Base-by-base conservation (phyloP, 2,329 filamentous ascomycete genomes). In the Huntiella abstrusa region DNA sequence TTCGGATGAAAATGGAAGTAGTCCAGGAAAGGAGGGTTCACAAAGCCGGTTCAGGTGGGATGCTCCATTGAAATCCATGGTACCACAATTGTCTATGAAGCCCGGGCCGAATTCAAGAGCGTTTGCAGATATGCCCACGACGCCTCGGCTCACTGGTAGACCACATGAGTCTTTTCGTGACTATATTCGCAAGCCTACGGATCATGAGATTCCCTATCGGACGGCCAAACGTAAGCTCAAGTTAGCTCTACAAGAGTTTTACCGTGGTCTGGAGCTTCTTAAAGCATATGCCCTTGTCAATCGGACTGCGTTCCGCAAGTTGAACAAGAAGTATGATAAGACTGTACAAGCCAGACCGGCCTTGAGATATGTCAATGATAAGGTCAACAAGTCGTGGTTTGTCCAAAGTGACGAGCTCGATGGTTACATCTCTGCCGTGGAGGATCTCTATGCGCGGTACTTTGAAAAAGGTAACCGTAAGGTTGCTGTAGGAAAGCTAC, bases 251-350 rank as follows among this genome's bases (percentile, higher is more conserved):
- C 83, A 93, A 55, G 91, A 96, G 59, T 94, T 86, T 59, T 96
- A 98, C 59, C 80, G 88, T 15, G 81, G 83, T 1, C 69, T 98
- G 11, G 91, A 98, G 58, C 66, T 96, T 40, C 70, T 98, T 49
- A 96, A 95, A 63, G 83, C 84, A 0, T 98, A 93, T 55, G 80
- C 86, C 1, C 65, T 93, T 16, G 68, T 95, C 11, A 98, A 98
- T 59, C 75, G 85, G 42, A 94, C 85, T 0, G 91, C 86, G 0
- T 96, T 96, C 57, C 79, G 87, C 32, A 98, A 98, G 61, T 85
- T 98, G 58, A 95, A 93, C 63, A 98, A 98, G 61, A 98, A 98
- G 62, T 96, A 92, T 59, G 87, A 96, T 68, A 98, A 96, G 64
- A 76, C 81, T 2, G 76, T 86, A 48, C 75, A 86, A 54, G 80